phyloP scores from a whole-genome alignment of 139 green algal genomes.

The Astrephomene gubernaculifera region DNA sequence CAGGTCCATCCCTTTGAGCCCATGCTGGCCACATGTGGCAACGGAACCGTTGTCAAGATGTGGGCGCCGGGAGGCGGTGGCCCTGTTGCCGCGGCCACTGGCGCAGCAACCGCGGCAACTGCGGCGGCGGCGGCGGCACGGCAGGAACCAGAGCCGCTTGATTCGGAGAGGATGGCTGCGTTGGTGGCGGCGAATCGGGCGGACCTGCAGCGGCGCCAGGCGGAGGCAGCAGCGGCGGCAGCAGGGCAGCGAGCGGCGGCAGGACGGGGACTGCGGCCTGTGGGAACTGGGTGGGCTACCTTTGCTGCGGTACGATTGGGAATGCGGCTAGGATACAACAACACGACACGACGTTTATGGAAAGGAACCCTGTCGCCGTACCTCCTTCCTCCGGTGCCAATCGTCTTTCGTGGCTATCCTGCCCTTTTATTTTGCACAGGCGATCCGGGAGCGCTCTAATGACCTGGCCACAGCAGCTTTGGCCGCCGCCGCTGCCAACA shows the following conservation, averaged over 20 bases:
- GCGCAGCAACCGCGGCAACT: background rate
- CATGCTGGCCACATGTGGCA: conserved; percentile 62
- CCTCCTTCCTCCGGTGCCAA: too few species aligned
- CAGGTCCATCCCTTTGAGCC: conserved; percentile 57
- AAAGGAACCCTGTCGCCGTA: too few species aligned
- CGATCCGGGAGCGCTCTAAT: conserved; percentile 4
- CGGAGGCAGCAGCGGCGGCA: background rate
- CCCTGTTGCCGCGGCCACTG: background rate
- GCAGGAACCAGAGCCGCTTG: background rate
- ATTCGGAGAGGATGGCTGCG: background rate
- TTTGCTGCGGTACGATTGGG: conserved; percentile 34
- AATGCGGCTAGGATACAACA: too few species aligned
- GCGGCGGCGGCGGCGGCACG: background rate
- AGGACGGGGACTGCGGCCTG: background rate
- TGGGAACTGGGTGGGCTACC: conserved; percentile 6
- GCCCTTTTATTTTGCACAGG: too few species aligned
- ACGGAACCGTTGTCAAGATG: conserved; percentile 58
- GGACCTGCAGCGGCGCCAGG: conserved; percentile 25
- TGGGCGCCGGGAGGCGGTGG: conserved; percentile 56
- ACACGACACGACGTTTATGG: too few species aligned
- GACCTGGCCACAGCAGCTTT: background rate
- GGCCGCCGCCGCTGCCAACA: background rate
- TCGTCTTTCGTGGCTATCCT: too few species aligned
- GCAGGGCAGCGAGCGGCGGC: background rate
- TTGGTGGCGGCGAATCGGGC: conserved; percentile 11